Evolutionary conservation across 768 basidiomycete species (phyloP).

Genomic region (Collybiopsis confluens): DNA sequence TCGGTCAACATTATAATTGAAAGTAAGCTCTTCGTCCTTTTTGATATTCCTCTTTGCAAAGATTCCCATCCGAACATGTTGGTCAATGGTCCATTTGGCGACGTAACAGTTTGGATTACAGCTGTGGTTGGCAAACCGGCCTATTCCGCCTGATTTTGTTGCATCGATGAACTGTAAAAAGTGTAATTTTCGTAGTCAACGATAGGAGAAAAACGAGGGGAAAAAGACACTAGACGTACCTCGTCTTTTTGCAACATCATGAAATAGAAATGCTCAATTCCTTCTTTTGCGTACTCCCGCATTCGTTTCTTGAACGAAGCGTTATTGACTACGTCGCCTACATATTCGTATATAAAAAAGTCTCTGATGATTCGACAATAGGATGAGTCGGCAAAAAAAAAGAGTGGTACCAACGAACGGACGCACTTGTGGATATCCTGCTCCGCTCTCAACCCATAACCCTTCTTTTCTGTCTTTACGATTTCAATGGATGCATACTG

Average conservation of each 20-base stretch:
- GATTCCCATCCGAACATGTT: conserved; percentile 93
- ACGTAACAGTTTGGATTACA: conserved; percentile 98
- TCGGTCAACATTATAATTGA: conserved; percentile 99
- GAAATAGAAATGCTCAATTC: conserved; percentile 96
- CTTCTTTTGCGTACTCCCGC: conserved; percentile 89
- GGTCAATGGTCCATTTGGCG: conserved; percentile 94
- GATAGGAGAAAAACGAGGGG: not conserved
- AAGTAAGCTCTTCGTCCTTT: conserved; percentile 87
- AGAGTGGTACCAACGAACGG: not conserved
- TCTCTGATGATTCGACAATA: conserved; percentile 56
- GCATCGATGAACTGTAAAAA: conserved; percentile 88
- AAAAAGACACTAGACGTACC: conserved; percentile 41
- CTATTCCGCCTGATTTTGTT: conserved; percentile 94
- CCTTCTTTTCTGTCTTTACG: conserved; percentile 92
- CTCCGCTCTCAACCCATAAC: conserved; percentile 85
- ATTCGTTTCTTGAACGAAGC: conserved; percentile 88
- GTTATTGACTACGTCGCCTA: conserved; percentile 92
- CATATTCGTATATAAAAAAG: conserved; percentile 93
- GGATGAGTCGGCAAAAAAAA: not conserved
- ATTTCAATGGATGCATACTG: conserved; percentile 86
- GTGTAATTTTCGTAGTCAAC: too few species aligned
- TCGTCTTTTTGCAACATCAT: conserved; percentile 99
- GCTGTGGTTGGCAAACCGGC: conserved; percentile 96
- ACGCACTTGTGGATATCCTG: conserved; percentile 61
- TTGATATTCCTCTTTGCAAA: conserved; percentile 82